Base-by-base conservation (phyloP, 192 early-diverging fungal species). In the Dissophora ornata region DNA sequence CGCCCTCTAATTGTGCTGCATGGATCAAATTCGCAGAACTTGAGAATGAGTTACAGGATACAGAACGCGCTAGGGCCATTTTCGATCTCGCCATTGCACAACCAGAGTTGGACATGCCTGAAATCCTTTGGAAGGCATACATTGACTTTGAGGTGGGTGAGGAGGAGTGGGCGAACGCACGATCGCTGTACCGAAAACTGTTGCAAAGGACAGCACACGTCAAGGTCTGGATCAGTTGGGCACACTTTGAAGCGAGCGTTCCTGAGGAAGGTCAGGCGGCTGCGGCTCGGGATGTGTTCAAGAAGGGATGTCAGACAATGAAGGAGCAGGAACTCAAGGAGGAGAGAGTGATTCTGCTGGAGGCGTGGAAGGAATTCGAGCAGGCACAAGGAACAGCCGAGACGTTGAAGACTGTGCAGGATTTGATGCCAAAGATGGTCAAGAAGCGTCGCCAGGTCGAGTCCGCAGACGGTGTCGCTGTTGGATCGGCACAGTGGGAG, bases 1-100 rank as follows among this genome's bases (percentile, higher is more conserved):
- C 93, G 56, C 82, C 94, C 0, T 84, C 89, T 15, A 97, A 94
- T 78, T 94, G 94, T 79, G 81, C 90, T 41, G 95, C 95, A 9
- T 99, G 98, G 98, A 92, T 98, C 42, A 97, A 97, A 66, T 99
- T 91, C 85, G 92, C 95, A n/a, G 90, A 94, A 67, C 66, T 99
- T 26, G 98, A 99, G 69, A 68, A 71, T 11, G 87, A 89, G 57
- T 66, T 99, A 47, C 94, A 94, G 47, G 98, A 99, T 59, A 75
- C 78, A 18, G 96, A 98, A 1, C 84, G 97, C 30, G 83, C 86
- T 2, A 84, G 92, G 41, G 98, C 92, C 33, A 89, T 99, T 28
- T 96, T 97, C 81, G 93, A 97, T 49, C 82, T 98, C 60, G 97
- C 96, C 3, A 85, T 98, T 32, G 82, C 86, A 42, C 98, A 99